phyloP scores from a whole-genome alignment of 257 asterid genomes.

The Misopates orontium region DNA sequence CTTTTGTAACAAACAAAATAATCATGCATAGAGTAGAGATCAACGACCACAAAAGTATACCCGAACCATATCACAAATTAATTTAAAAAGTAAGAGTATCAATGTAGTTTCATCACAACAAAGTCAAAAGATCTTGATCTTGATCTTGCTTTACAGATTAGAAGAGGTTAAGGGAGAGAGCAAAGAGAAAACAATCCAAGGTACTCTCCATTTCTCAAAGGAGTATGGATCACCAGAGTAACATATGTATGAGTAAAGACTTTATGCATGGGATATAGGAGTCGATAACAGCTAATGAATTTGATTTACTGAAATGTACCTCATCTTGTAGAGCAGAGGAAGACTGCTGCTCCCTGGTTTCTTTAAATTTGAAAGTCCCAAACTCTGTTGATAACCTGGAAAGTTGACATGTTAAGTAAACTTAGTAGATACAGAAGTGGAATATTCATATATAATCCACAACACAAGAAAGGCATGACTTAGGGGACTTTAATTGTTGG shows the following conservation, averaged over 20 bases:
- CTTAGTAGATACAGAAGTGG: not conserved
- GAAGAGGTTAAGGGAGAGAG: not conserved
- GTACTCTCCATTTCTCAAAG: not conserved
- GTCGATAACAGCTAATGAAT: not conserved
- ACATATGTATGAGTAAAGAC: not conserved
- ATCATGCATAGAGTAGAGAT: not conserved
- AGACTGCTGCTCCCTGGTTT: constrained; percentile 53
- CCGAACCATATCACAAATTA: not conserved
- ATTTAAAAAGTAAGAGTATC: constrained; percentile 9
- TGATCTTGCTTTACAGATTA: not conserved
- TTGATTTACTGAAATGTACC: constrained; percentile 43
- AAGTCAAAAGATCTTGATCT: not conserved
- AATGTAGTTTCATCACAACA: not conserved
- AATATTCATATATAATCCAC: constrained; percentile 4
- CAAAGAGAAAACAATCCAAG: constrained; percentile 1
- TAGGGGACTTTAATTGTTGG: not conserved
- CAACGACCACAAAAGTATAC: not conserved
- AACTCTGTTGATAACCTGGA: constrained; percentile 84
- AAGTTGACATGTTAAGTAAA: constrained; percentile 18
- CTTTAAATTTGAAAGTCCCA: constrained; percentile 85
- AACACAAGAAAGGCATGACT: not conserved
- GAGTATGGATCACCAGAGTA: not conserved
- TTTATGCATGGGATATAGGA: not conserved
- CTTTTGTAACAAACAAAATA: not conserved
- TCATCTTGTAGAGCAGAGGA: constrained; percentile 96